These are phyloP conservation scores for Ophiostoma quercus DNA, from an alignment of 2,329 filamentous ascomycete species.

Conservation along the genomic window DNA sequence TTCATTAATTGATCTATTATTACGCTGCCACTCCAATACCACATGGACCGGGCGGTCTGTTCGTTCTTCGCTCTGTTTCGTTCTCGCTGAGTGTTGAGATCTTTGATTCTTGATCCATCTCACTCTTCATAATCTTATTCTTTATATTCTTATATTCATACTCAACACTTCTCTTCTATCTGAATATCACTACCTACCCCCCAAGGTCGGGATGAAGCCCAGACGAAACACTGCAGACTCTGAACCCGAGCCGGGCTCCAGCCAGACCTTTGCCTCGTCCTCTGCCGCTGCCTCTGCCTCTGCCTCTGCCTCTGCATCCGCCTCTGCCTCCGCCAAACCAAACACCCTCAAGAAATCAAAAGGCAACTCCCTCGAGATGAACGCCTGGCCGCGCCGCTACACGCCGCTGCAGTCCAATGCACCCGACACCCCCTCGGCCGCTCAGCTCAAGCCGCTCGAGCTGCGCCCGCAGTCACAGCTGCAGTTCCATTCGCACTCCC, in stretches of 20 bases:
- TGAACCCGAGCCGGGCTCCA: conserved; percentile 15
- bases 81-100: background rate
- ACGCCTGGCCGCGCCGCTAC: conserved; percentile 10
- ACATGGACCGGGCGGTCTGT: conserved; percentile 3
- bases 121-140: no score
- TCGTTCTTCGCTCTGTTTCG: background rate
- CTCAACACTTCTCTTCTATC: background rate
- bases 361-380: conserved; percentile 7
- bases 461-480: conserved; percentile 2
- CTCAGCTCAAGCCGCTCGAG: background rate
- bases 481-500: background rate
- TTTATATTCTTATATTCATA: no score
- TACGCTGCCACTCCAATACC: background rate
- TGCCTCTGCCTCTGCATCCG: background rate
- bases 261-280: background rate
- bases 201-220: conserved; percentile 15
- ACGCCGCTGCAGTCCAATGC: background rate
- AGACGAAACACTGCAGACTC: conserved; percentile 20
- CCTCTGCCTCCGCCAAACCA: background rate
- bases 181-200: background rate
- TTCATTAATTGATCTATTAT: conserved; percentile 2
- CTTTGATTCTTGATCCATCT: background rate
- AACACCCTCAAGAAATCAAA: background rate
- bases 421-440: background rate
- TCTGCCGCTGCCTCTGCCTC: background rate